phyloP scores from a whole-genome alignment of 139 green algal genomes.

The Chlorella vulgaris region DNA sequence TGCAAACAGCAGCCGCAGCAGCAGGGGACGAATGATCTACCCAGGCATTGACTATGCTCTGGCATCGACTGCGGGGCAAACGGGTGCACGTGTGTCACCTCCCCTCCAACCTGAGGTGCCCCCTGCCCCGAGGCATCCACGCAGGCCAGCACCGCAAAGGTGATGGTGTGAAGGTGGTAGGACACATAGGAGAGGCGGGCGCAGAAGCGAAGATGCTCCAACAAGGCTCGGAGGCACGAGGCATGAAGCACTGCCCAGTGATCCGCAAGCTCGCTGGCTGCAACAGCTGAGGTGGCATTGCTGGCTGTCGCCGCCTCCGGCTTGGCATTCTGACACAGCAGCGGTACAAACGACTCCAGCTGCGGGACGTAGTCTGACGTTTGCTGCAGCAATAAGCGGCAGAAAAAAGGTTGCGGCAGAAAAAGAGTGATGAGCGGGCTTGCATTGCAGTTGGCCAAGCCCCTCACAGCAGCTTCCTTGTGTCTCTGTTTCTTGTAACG shows the following conservation, averaged over 20 bases:
- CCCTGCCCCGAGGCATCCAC: slow-evolving; percentile 8
- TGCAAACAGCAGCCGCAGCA: too few species aligned
- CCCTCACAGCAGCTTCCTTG: too few species aligned
- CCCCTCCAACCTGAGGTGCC: background rate
- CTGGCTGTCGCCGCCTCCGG: background rate
- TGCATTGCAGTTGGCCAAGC: too few species aligned
- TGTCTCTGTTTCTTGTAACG: too few species aligned
- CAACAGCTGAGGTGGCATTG: background rate
- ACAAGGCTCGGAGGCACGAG: slow-evolving; percentile 29
- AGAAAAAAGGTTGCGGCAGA: too few species aligned
- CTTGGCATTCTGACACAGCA: slow-evolving; percentile 45
- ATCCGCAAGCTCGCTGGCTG: background rate
- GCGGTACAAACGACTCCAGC: slow-evolving; percentile 48
- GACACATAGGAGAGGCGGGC: slow-evolving; percentile 42
- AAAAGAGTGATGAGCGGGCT: too few species aligned
- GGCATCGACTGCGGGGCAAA: background rate
- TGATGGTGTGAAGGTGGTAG: slow-evolving; percentile 45
- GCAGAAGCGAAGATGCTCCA: slow-evolving; percentile 52
- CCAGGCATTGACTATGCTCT: too few species aligned
- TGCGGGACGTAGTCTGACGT: slow-evolving; percentile 48
- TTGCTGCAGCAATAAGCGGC: slow-evolving; percentile 28
- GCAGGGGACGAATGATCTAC: too few species aligned
- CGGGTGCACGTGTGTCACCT: too few species aligned
- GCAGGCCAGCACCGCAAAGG: slow-evolving; percentile 28
- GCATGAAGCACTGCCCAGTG: background rate